A percentile compares a stretch with the other conserved stretches of the same genome.
These are phyloP conservation scores for Xylaria sp. DNA, from an alignment of 2,329 filamentous ascomycete genomes.

Conservation along the genomic window DNA sequence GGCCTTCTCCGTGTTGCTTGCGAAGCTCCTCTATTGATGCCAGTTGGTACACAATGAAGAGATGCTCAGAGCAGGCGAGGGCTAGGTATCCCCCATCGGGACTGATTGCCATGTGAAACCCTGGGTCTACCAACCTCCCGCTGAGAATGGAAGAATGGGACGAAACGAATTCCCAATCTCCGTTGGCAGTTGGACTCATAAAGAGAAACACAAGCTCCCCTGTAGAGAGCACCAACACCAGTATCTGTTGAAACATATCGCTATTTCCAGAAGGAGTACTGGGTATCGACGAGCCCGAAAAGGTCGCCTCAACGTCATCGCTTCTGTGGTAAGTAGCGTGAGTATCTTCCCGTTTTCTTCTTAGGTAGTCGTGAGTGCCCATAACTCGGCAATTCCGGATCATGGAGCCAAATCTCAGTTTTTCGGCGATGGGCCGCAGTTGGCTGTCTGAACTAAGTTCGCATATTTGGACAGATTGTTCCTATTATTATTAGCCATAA, in stretches of 20 bases:
- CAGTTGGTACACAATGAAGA: slow-evolving; percentile 75
- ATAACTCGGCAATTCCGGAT: slow-evolving; percentile 83
- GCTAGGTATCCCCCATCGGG: slow-evolving; percentile 73
- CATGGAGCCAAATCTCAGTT: slow-evolving; percentile 76
- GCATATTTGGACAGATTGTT: slow-evolving; percentile 80
- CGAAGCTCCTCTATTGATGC: slow-evolving; percentile 60
- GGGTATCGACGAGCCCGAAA: slow-evolving; percentile 32
- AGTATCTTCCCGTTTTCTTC: slow-evolving; percentile 34
- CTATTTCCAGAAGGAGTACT: slow-evolving; percentile 19
- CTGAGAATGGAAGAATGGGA: slow-evolving; percentile 64
- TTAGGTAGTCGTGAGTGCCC: slow-evolving; percentile 56
- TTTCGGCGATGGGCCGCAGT: slow-evolving; percentile 76
- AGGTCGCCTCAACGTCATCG: slow-evolving; percentile 46
- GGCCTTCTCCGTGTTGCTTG: slow-evolving; percentile 52
- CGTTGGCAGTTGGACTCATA: slow-evolving; percentile 54
- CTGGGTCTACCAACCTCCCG: slow-evolving; percentile 61
- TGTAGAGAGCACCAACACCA: slow-evolving; percentile 77
- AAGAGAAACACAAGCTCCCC: slow-evolving; percentile 80
- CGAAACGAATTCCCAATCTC: slow-evolving; percentile 63
- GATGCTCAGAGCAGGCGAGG: slow-evolving; percentile 71
- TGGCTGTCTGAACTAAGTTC: slow-evolving; percentile 73
- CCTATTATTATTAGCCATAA: slow-evolving; percentile 50
- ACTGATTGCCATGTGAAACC: slow-evolving; percentile 75
- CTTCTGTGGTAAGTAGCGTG: slow-evolving; percentile 33
- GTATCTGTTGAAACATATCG: slow-evolving; percentile 71